Conservation (phyloP, 352 stramenopile genomes). For the Phytopythium boreale region DNA sequence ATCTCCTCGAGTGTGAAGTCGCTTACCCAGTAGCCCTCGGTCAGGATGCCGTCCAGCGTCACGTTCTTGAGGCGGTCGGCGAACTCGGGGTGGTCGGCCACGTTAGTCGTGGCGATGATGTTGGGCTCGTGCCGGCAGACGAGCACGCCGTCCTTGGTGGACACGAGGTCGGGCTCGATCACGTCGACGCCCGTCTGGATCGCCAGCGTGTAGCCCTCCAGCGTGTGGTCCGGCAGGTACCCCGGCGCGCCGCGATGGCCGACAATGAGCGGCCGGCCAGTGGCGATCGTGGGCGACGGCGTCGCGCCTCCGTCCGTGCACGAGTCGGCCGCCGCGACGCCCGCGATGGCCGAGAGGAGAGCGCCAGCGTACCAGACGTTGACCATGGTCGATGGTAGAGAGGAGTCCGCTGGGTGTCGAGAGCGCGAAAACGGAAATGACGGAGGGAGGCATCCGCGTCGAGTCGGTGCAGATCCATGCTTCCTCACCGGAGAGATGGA, state of each 20-base stretch:
- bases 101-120: constrained; percentile 89
- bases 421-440: neutral
- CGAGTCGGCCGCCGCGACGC: constrained; percentile 19
- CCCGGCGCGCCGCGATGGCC: constrained; percentile 86
- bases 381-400: constrained; percentile 36
- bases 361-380: constrained; percentile 32
- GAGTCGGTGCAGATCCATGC: too few species aligned
- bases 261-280: constrained; percentile 58
- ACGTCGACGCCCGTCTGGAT: constrained; percentile 89
- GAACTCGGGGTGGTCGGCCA: constrained; percentile 74
- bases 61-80: constrained; percentile 54
- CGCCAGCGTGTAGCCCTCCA: constrained; percentile 87
- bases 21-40: constrained; percentile 82
- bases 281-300: constrained; percentile 5
- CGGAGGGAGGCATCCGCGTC: neutral
- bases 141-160: constrained; percentile 80
- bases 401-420: neutral
- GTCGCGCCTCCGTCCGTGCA: constrained; percentile 34
- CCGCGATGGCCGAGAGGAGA: constrained; percentile 24
- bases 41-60: constrained; percentile 50
- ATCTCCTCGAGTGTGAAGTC: constrained; percentile 92
- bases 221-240: constrained; percentile 90
- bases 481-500: neutral
- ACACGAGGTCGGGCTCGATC: constrained; percentile 91
- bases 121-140: constrained; percentile 87